A percentile compares a stretch with the other conserved stretches of the same genome.
phyloP scores from a whole-genome alignment of 441 rosid species.

The Pelargonium citronellum region DNA sequence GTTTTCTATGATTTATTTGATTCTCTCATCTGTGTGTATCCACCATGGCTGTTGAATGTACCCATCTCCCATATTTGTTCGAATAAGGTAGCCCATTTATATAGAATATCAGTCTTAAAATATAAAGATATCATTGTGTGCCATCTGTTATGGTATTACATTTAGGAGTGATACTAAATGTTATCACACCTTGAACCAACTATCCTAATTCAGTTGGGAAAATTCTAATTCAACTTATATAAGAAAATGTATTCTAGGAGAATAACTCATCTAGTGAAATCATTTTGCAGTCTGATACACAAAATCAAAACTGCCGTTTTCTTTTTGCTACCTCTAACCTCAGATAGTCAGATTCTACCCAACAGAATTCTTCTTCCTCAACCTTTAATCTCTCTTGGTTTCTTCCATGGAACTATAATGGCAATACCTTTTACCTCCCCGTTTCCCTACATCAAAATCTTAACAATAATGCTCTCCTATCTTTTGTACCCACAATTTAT shows the following conservation, averaged over 20 bases:
- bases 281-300: constrained; percentile 1
- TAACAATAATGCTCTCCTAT: too few relatives aligned
- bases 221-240: neutral
- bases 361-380: neutral
- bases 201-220: neutral
- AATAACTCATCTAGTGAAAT: neutral
- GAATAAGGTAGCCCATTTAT: too few relatives aligned
- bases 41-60: neutral
- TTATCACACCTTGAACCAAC: too few relatives aligned
- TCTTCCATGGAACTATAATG: neutral
- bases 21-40: neutral
- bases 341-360: neutral
- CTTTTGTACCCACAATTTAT: too few relatives aligned
- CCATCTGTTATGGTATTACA: neutral
- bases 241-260: neutral
- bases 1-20: neutral
- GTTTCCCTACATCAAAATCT: too few relatives aligned
- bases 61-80: too few relatives aligned
- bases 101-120: neutral
- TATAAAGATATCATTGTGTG: neutral
- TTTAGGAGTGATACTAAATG: too few relatives aligned
- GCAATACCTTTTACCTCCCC: too few relatives aligned
- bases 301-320: neutral
- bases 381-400: neutral
- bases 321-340: neutral